Percentiles rank a stretch among this genome's conserved stretches.
These are phyloP conservation scores for Cudoniella acicularis DNA, from an alignment of 495 filamentous ascomycete genomes.

Conservation along the genomic window DNA sequence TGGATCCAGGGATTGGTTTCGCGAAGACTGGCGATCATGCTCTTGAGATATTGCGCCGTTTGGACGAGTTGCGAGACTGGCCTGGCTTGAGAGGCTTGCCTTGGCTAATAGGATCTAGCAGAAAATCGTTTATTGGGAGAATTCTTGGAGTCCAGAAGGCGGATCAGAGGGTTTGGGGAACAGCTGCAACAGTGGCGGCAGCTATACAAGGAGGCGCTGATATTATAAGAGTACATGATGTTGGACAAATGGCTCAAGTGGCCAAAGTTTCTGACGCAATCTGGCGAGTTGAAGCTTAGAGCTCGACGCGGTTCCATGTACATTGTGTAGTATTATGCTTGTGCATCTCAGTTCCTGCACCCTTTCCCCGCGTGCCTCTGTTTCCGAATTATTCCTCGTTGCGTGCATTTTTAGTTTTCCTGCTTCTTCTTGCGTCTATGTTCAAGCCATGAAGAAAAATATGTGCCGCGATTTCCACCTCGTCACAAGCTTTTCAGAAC, in stretches of 20 bases:
- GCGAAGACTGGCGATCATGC: slow-evolving; percentile 81
- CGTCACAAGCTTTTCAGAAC: no score
- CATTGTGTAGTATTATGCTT: no score
- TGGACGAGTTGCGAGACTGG: slow-evolving; percentile 58
- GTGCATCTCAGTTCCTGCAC: no score
- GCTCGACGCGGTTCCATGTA: no score
- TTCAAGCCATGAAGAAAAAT: no score
- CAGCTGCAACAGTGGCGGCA: slow-evolving; percentile 81
- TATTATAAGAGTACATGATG: slow-evolving; percentile 94
- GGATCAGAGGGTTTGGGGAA: slow-evolving; percentile 71
- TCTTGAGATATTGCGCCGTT: slow-evolving; percentile 66
- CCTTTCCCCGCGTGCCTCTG: no score
- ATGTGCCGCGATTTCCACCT: no score
- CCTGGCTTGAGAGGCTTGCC: slow-evolving; percentile 69
- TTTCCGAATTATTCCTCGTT: no score
- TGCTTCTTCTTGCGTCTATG: no score
- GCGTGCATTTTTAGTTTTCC: no score
- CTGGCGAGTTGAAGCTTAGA: slow-evolving; percentile 45
- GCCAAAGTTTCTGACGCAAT: slow-evolving; percentile 89
- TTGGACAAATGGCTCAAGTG: slow-evolving; percentile 83
- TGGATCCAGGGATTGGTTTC: slow-evolving; percentile 93
- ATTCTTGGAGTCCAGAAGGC: slow-evolving; percentile 67
- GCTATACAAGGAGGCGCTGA: slow-evolving; percentile 91
- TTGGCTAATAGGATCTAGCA: slow-evolving; percentile 86
- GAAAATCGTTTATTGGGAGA: slow-evolving; percentile 84